phyloP scores from a whole-genome alignment of 164 flowering plant species.

The Santalum album region DNA sequence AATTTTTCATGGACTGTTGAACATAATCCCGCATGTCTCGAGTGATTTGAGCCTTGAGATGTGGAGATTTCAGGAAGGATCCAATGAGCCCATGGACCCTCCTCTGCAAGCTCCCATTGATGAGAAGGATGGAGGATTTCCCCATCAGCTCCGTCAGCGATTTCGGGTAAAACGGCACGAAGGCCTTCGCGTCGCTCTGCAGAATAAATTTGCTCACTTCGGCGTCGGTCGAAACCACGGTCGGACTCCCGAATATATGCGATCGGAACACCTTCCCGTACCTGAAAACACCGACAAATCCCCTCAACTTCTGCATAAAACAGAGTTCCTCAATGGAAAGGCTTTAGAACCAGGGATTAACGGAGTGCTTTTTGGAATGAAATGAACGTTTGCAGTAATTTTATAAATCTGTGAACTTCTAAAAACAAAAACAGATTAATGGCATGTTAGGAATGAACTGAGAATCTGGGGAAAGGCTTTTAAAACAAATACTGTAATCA shows the following conservation, averaged over 20 bases:
- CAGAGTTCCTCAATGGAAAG: not conserved
- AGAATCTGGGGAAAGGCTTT: too few relatives aligned
- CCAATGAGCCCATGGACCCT: constrained; percentile 85
- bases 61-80: constrained; percentile 70
- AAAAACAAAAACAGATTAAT: too few relatives aligned
- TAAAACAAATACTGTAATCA: too few relatives aligned
- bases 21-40: constrained; percentile 63
- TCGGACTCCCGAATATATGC: constrained; percentile 78
- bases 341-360: not conserved
- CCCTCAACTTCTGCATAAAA: not conserved
- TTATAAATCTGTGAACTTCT: too few relatives aligned
- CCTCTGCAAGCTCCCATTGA: constrained; percentile 74
- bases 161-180: constrained; percentile 81
- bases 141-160: constrained; percentile 91
- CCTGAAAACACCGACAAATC: constrained; percentile 23
- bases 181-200: constrained; percentile 68
- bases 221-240: constrained; percentile 79
- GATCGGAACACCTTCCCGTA: constrained; percentile 97
- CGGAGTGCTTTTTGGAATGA: too few relatives aligned
- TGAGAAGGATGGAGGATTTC: constrained; percentile 68
- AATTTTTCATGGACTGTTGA: constrained; percentile 43
- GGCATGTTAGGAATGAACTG: too few relatives aligned
- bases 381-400: too few relatives aligned
- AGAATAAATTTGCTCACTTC: constrained; percentile 69
- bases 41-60: constrained; percentile 72